Percentiles rank a stretch among this genome's conserved stretches.
phyloP scores from a whole-genome alignment of 2,329 filamentous ascomycete species.

The Capronia coronata region DNA sequence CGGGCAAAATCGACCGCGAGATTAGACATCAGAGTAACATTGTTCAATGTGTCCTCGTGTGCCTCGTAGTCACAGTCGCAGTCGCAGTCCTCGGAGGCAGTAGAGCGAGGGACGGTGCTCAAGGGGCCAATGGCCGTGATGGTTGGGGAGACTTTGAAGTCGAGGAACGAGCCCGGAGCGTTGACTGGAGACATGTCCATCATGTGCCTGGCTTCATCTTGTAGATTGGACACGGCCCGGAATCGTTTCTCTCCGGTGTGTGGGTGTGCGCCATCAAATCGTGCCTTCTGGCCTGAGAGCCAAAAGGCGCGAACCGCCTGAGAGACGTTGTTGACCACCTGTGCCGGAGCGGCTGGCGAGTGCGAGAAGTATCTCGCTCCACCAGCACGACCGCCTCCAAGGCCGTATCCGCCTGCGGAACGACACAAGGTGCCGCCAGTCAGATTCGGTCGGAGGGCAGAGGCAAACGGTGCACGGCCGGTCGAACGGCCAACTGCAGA shows the following conservation, averaged over 20 bases:
- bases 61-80: conserved; percentile 34
- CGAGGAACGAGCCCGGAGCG: conserved; percentile 71
- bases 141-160: conserved; percentile 82
- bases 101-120: conserved; percentile 34
- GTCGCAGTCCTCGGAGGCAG: conserved; percentile 31
- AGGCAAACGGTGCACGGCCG: conserved; percentile 76
- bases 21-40: conserved; percentile 74
- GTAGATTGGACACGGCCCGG: conserved; percentile 65
- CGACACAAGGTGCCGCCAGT: conserved; percentile 80
- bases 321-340: conserved; percentile 93
- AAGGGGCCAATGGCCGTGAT: conserved; percentile 80
- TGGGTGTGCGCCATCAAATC: conserved; percentile 70
- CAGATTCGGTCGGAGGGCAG: conserved; percentile 80
- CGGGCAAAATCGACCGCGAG: conserved; percentile 84
- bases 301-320: conserved; percentile 86
- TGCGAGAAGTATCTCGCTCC: conserved; percentile 86
- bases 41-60: conserved; percentile 61
- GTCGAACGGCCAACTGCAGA: conserved; percentile 57
- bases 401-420: conserved; percentile 80
- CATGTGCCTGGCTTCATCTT: conserved; percentile 65
- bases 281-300: conserved; percentile 80
- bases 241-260: conserved; percentile 68
- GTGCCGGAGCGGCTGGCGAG: conserved; percentile 72
- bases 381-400: conserved; percentile 61
- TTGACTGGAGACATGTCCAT: conserved; percentile 46